phyloP scores from a whole-genome alignment of 306 rosid genomes.

The Lathyrus sativus region DNA sequence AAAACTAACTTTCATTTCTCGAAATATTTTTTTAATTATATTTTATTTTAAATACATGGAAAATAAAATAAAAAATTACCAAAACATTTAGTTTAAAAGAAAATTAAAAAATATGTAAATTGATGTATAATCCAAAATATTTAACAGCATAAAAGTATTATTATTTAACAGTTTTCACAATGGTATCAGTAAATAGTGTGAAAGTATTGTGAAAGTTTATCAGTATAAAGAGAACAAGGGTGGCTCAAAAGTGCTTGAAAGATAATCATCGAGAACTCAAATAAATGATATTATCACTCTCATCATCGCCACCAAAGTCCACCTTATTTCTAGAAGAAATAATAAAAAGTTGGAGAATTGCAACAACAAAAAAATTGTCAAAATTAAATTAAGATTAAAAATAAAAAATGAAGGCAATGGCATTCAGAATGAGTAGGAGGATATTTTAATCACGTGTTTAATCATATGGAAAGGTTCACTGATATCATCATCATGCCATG shows the following conservation, averaged over 20 bases:
- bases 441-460: slow-evolving; percentile 44
- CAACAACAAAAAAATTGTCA: not conserved
- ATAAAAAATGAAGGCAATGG: slow-evolving; percentile 4
- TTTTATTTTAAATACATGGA: too few relatives aligned
- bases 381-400: not conserved
- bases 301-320: slow-evolving; percentile 59
- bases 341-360: not conserved
- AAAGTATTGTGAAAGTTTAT: too few relatives aligned
- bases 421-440: slow-evolving; percentile 98
- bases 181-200: too few relatives aligned
- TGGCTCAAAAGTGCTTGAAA: slow-evolving; percentile 96
- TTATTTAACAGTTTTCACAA: too few relatives aligned
- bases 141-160: too few relatives aligned
- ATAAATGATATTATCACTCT: slow-evolving; percentile 26
- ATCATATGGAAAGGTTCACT: slow-evolving; percentile 40
- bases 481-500: slow-evolving; percentile 58
- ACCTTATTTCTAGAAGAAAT: not conserved
- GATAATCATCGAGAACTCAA: slow-evolving; percentile 55
- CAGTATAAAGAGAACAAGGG: not conserved
- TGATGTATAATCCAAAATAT: too few relatives aligned
- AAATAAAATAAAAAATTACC: too few relatives aligned
- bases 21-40: too few relatives aligned
- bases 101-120: too few relatives aligned
- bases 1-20: too few relatives aligned
- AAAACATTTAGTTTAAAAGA: too few relatives aligned